Evolutionary conservation across 2,329 filamentous ascomycete species (phyloP).

Genomic region (Akanthomyces lecanii): DNA sequence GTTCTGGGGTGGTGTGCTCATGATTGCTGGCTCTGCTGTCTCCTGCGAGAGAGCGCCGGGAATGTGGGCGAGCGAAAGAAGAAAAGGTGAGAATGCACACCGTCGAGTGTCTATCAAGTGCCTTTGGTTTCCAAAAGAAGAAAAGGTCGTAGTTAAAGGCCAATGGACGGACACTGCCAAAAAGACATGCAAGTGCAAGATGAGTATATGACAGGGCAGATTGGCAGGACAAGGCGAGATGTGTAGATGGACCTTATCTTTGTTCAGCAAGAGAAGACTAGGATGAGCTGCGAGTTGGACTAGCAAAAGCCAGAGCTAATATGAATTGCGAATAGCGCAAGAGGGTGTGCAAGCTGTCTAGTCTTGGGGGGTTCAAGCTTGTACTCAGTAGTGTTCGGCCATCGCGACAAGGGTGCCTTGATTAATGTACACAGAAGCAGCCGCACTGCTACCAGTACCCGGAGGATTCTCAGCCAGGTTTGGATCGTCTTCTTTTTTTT

Average conservation of each 20-base stretch:
- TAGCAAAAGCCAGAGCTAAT: background rate
- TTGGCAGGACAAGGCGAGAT: background rate
- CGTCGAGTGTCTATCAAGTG: background rate
- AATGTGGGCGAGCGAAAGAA: background rate
- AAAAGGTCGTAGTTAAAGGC: background rate
- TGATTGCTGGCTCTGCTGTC: background rate
- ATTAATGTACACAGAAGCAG: background rate
- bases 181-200: background rate
- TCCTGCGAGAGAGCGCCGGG: background rate
- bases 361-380: background rate
- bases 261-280: background rate
- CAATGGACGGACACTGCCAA: background rate
- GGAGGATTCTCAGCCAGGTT: background rate
- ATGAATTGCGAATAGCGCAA: background rate
- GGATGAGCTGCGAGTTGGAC: background rate
- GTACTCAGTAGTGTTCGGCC: background rate
- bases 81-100: background rate
- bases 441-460: too few species aligned
- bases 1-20: background rate
- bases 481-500: too few species aligned
- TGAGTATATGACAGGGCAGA: background rate
- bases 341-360: background rate
- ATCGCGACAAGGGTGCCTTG: background rate
- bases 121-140: too few species aligned
- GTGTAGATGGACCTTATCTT: background rate